Conservation (phyloP, 176 grass and related monocot species). For the Raddia guianensis region DNA sequence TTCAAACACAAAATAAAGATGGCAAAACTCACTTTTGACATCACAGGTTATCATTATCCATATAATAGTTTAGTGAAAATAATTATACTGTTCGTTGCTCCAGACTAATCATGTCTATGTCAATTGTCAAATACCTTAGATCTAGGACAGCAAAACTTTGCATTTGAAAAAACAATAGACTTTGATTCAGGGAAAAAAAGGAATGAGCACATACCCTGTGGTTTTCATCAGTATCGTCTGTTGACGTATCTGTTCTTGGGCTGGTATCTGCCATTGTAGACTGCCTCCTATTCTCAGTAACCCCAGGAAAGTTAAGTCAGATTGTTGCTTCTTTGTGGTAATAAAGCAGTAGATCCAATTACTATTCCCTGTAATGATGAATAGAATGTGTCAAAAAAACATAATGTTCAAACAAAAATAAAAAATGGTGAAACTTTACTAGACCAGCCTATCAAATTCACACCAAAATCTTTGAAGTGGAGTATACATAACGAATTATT, state of each 20-base stretch:
- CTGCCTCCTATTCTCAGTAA: constrained; percentile 37
- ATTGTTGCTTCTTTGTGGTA: constrained; percentile 18
- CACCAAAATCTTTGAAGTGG: neutral
- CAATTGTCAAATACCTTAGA: neutral
- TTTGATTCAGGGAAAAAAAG: neutral
- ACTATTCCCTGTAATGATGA: constrained; percentile 19
- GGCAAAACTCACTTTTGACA: constrained; percentile 1
- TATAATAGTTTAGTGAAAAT: neutral
- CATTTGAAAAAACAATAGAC: neutral
- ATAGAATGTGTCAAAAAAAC: constrained; percentile 28
- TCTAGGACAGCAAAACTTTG: constrained; percentile 4
- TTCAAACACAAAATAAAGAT: neutral
- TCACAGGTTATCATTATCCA: constrained; percentile 1
- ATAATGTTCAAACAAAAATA: neutral
- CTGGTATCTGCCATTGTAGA: constrained; percentile 87
- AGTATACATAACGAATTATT: neutral
- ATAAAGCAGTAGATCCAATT: constrained; percentile 24
- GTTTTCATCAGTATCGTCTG: constrained; percentile 87
- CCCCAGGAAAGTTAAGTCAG: constrained; percentile 17
- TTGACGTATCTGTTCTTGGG: constrained; percentile 91
- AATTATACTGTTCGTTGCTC: neutral
- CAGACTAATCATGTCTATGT: constrained; percentile 28
- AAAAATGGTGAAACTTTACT: neutral
- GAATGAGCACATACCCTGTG: constrained; percentile 44
- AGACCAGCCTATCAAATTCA: neutral